phyloP scores from a whole-genome alignment of 2,329 filamentous ascomycete species.

The Hypoxylon sp. region DNA sequence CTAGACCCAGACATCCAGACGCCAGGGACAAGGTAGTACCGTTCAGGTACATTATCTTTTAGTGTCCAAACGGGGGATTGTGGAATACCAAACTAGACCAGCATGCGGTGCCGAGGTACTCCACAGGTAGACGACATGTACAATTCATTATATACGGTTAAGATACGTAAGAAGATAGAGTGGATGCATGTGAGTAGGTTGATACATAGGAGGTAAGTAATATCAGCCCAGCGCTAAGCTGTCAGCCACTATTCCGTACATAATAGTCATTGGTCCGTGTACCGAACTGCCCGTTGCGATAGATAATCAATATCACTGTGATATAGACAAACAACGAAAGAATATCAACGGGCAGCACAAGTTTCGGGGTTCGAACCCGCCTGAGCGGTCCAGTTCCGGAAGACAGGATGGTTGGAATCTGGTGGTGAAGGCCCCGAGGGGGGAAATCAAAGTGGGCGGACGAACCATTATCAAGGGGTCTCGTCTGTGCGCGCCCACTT shows the following conservation, averaged over 20 bases:
- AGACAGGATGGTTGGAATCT: conserved; percentile 20
- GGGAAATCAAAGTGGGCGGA: conserved; percentile 28
- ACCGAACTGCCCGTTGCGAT: conserved; percentile 8
- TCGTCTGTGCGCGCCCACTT: conserved; percentile 28
- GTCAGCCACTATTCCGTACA: conserved; percentile 26
- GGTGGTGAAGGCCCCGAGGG: conserved; percentile 30
- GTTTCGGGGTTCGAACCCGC: neutral
- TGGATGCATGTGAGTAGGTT: conserved; percentile 16
- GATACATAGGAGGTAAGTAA: conserved; percentile 21
- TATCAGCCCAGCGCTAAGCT: conserved; percentile 36
- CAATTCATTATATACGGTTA: neutral
- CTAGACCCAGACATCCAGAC: neutral
- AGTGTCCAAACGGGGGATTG: conserved; percentile 25
- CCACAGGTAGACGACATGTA: conserved; percentile 35
- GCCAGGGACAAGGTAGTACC: conserved; percentile 18
- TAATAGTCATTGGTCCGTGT: conserved; percentile 19
- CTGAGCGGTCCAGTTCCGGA: neutral
- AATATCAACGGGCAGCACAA: neutral
- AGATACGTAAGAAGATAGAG: neutral
- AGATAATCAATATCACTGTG: conserved; percentile 3
- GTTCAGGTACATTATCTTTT: conserved; percentile 10
- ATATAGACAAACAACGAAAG: conserved; percentile 4
- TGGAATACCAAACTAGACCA: conserved; percentile 3
- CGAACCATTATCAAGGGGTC: conserved; percentile 33
- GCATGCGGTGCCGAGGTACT: conserved; percentile 22